phyloP scores from a whole-genome alignment of 257 asterid species.

The Hygrophila difformis region DNA sequence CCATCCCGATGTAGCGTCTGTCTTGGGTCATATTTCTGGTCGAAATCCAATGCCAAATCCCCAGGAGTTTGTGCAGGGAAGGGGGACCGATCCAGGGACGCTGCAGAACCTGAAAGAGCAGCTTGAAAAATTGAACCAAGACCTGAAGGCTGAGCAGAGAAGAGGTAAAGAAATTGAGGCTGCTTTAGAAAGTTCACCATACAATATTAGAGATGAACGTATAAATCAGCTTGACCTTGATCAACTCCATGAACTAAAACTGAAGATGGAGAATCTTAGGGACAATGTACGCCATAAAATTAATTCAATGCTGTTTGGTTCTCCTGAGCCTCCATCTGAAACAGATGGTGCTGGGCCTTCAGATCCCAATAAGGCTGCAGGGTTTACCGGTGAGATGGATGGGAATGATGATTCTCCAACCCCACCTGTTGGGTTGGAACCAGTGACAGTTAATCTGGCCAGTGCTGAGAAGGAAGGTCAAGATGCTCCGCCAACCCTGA shows the following conservation, averaged over 20 bases:
- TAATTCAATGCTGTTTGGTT: background rate
- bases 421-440: background rate
- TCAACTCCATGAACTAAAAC: slow-evolving; percentile 20
- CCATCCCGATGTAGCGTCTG: slow-evolving; percentile 27
- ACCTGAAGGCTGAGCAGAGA: slow-evolving; percentile 15
- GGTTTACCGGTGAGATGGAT: background rate
- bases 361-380: background rate
- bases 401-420: background rate
- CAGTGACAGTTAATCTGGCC: slow-evolving; percentile 9
- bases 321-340: background rate
- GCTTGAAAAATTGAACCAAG: slow-evolving; percentile 18
- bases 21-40: slow-evolving; percentile 16
- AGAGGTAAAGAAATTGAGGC: slow-evolving; percentile 23
- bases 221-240: slow-evolving; percentile 5
- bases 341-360: background rate
- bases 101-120: slow-evolving; percentile 25
- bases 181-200: slow-evolving; percentile 13
- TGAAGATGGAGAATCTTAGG: slow-evolving; percentile 21
- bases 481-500: slow-evolving; percentile 18
- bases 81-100: slow-evolving; percentile 9
- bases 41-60: slow-evolving; percentile 8
- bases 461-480: background rate
- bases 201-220: slow-evolving; percentile 15
- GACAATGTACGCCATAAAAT: background rate
- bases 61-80: slow-evolving; percentile 13